A percentile compares a stretch with the other conserved stretches of the same genome.
phyloP scores from a whole-genome alignment of 495 filamentous ascomycete species.

The Lepraria neglecta region DNA sequence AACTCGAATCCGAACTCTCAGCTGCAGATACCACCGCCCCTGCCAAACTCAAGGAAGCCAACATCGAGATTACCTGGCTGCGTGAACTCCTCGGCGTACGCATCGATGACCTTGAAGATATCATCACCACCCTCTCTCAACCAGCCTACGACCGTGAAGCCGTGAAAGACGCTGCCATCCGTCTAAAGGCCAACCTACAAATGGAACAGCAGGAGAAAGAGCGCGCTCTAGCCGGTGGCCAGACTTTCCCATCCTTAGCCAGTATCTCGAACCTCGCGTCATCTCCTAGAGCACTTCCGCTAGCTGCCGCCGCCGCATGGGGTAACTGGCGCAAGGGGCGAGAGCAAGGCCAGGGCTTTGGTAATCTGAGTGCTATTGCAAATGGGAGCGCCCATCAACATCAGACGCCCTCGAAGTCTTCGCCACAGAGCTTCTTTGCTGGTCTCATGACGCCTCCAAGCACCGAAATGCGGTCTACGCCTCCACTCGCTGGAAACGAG shows the following conservation, averaged over 20 bases:
- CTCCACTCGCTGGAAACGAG: conserved; percentile 29
- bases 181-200: conserved; percentile 86
- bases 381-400: conserved; percentile 32
- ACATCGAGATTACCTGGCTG: conserved; percentile 93
- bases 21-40: conserved; percentile 65
- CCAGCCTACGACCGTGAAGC: conserved; percentile 66
- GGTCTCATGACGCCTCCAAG: conserved; percentile 80
- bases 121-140: conserved; percentile 69
- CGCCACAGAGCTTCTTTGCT: conserved; percentile 51
- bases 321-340: conserved; percentile 71
- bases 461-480: conserved; percentile 55
- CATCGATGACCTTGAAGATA: conserved; percentile 84
- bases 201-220: conserved; percentile 97
- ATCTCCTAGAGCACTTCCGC: conserved; percentile 71
- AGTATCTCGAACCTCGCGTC: conserved; percentile 59
- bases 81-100: conserved; percentile 88
- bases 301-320: conserved; percentile 78
- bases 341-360: conserved; percentile 36
- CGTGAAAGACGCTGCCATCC: conserved; percentile 83
- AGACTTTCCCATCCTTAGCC: conserved; percentile 46
- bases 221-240: conserved; percentile 48
- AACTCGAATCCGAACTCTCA: conserved; percentile 65
- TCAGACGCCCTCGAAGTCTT: conserved; percentile 59
- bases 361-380: conserved; percentile 39
- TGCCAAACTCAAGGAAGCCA: conserved; percentile 74